Conservation (phyloP, 345 rosid genomes). For the Salix exigua region DNA sequence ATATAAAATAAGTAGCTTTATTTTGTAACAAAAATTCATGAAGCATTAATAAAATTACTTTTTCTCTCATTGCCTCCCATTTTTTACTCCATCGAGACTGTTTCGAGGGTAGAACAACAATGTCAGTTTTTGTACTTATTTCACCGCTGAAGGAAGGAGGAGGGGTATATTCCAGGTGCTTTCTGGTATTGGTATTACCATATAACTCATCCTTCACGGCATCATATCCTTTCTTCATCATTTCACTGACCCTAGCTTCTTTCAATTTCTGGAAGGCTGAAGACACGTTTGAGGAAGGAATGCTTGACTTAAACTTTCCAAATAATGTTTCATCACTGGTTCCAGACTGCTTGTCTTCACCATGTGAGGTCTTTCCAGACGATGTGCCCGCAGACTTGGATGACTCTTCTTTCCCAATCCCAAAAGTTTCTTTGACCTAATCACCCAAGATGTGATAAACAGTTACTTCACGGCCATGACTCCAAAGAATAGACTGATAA, state of each 20-base stretch:
- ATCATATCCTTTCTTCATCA: conserved; percentile 84
- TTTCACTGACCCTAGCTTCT: conserved; percentile 64
- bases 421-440: conserved; percentile 76
- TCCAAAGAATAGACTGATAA: conserved; percentile 6
- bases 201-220: conserved; percentile 80
- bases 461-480: neutral
- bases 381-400: conserved; percentile 42
- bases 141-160: conserved; percentile 59
- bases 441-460: neutral
- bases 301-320: conserved; percentile 59
- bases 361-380: conserved; percentile 41
- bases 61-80: conserved; percentile 64
- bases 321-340: conserved; percentile 50
- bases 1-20: neutral
- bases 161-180: conserved; percentile 77
- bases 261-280: conserved; percentile 58
- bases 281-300: conserved; percentile 64
- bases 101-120: conserved; percentile 56
- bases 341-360: conserved; percentile 44
- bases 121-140: conserved; percentile 75
- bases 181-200: conserved; percentile 59
- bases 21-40: neutral
- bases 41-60: conserved; percentile 35
- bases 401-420: conserved; percentile 50
- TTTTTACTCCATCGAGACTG: conserved; percentile 72